phyloP scores from a whole-genome alignment of 2,329 filamentous ascomycete species.

The Colletotrichum aenigma region DNA sequence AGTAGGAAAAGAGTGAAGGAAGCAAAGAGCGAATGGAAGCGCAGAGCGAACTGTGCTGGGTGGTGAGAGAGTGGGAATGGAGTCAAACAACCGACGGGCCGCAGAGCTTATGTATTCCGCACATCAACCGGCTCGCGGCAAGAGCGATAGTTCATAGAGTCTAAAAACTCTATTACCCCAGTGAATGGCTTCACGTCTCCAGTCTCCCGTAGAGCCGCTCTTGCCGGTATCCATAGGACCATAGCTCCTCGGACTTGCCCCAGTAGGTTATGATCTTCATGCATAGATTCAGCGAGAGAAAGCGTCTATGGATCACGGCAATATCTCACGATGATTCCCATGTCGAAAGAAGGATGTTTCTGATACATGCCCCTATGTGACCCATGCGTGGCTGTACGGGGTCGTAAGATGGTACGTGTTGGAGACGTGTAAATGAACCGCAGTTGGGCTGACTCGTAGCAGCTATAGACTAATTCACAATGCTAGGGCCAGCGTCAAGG shows the following conservation, averaged over 20 bases:
- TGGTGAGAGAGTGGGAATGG: background rate
- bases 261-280: background rate
- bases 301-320: background rate
- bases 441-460: background rate
- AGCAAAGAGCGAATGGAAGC: conserved; percentile 6
- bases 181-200: background rate
- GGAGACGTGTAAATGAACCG: background rate
- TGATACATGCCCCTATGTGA: background rate
- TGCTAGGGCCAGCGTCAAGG: background rate
- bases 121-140: background rate
- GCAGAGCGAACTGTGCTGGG: background rate
- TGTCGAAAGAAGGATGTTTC: background rate
- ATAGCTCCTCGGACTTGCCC: background rate
- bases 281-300: background rate
- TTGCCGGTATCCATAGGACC: background rate
- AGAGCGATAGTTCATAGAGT: background rate
- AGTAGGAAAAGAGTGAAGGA: background rate
- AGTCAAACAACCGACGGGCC: background rate
- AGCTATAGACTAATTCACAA: background rate
- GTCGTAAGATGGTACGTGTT: background rate
- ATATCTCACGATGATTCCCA: background rate
- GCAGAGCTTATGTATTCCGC: conserved; percentile 1
- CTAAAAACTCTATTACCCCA: background rate
- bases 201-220: background rate
- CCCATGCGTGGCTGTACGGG: background rate